Evolutionary conservation across 352 stramenopile species (phyloP), one percentile per base, ranked within the genome.

Genomic region (Elongisporangium senticosum): DNA sequence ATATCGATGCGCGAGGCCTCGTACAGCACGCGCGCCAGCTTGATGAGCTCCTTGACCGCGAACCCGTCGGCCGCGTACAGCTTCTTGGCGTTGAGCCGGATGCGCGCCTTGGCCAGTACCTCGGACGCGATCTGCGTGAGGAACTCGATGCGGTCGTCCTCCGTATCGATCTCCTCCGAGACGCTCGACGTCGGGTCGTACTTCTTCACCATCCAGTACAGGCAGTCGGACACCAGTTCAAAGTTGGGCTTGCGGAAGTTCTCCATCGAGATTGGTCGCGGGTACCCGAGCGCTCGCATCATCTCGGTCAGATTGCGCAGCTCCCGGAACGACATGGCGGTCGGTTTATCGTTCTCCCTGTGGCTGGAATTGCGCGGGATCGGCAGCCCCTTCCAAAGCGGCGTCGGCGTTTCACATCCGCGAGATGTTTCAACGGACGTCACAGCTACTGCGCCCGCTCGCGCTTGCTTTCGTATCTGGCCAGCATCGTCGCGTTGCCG

Each of bases 181-280:
- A 98, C 66, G 51, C 72, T 93, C 17, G 88, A 90, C 50, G 72
- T 82, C 40, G 90, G 91, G 61, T 94, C 78, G 66, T 92, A 93
- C 61, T 92, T 92, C 60, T 98, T 97, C 47, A 98, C 93, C 81
- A 98, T 97, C 95, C 95, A 99, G 75, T 97, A 98, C 22, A 98
- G 75, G 62, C 98, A 69, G 69, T 98, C 92, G 19, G 96, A 96
- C 13, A 99, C 90, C 20, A 99, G 69, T 69, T 98, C 89, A 62
- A 98, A 98, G 76, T 99, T 98, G n/a, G 94, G 95, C 59, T 75
- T 87, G 47, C 93, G 87, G 62, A 99, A 98, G 73, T 98, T 98
- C 56, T 98, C 92, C 69, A 98, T 81, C 43, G 87, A 95, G 47
- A 92, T 73, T 0, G 80, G 83, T 0, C 90, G 86, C 20, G 93